Conservation (phyloP, 1,139 yeast species). For the Dujonia santamariae region DNA sequence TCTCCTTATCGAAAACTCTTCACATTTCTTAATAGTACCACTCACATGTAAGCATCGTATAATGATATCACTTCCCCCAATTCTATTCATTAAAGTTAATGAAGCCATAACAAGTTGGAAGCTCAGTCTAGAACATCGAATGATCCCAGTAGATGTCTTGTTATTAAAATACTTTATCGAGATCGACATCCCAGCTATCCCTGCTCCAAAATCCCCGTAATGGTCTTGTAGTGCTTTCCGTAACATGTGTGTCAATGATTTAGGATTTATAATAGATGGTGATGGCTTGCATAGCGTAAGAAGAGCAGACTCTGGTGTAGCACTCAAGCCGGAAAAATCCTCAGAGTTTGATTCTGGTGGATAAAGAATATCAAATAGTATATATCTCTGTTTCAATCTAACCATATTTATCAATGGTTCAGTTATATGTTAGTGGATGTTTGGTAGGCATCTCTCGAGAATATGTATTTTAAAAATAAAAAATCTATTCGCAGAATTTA, state of each 20-base stretch:
- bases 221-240: slow-evolving; percentile 51
- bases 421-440: background rate
- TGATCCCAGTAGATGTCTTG: slow-evolving; percentile 79
- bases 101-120: slow-evolving; percentile 67
- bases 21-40: slow-evolving; percentile 88
- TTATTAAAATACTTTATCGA: slow-evolving; percentile 77
- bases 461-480: too few relatives aligned
- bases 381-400: slow-evolving; percentile 78
- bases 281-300: slow-evolving; percentile 49
- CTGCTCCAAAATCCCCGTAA: slow-evolving; percentile 80
- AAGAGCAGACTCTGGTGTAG: slow-evolving; percentile 34
- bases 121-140: slow-evolving; percentile 71
- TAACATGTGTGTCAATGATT: slow-evolving; percentile 50
- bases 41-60: slow-evolving; percentile 68
- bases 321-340: slow-evolving; percentile 19
- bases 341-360: slow-evolving; percentile 40
- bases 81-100: slow-evolving; percentile 54
- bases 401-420: slow-evolving; percentile 54
- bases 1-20: slow-evolving; percentile 56
- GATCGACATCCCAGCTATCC: slow-evolving; percentile 59
- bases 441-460: background rate
- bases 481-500: too few relatives aligned
- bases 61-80: slow-evolving; percentile 54
- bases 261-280: slow-evolving; percentile 41
- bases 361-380: slow-evolving; percentile 73